Evolutionary conservation across 23 red algal species (phyloP), one percentile per base, ranked within the genome.

Genomic region (Gracilaria gracilis): DNA sequence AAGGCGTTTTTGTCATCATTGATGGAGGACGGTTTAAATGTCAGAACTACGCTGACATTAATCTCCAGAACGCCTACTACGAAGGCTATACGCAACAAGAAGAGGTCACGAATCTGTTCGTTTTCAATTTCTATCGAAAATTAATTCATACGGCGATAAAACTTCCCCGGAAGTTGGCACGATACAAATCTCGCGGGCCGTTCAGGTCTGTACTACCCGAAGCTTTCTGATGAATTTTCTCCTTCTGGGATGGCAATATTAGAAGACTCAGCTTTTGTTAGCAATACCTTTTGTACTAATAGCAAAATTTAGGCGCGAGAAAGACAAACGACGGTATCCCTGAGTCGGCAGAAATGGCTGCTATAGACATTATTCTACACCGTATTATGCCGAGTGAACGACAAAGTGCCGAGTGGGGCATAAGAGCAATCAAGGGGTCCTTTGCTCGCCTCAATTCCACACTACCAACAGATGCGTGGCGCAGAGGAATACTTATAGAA

Each of bases 71-170:
- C 58, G 47, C 57, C 14, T 84, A 67, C 61, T 84, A 38, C 11
- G 12, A 84, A 16, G 14, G 58, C 17, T 84, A 23, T 1, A 28
- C 81, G 28, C 38, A 67, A 66, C 39, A 27, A 48, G 55, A 35
- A 40, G 51, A 83, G 36, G 81, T 84, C 0, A 84, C 25, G 17
- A 62, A 34, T 67, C 29, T 84, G 2, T 67, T 84, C 67, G 59
- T 57, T 6, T 84, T 66, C 32, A 67, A 67, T 38, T 84, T 67
- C 11, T 24, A 39, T 11, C 8, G 57, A 32, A 0, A 84, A 11
- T 20, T 84, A 0, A 67, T 84, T 21, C 81, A 87, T 75, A 66
- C 83, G 0, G 62, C 83, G 4, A 74, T 75, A 14, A n/a, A 87
- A 75, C 66, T 87, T 71, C 44, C 62, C 0, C 1, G 83, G 83